Evolutionary conservation across 78 protist genomes (phyloP).

Genomic region (slime mould (Dictyostelium discoideum)): DNA sequence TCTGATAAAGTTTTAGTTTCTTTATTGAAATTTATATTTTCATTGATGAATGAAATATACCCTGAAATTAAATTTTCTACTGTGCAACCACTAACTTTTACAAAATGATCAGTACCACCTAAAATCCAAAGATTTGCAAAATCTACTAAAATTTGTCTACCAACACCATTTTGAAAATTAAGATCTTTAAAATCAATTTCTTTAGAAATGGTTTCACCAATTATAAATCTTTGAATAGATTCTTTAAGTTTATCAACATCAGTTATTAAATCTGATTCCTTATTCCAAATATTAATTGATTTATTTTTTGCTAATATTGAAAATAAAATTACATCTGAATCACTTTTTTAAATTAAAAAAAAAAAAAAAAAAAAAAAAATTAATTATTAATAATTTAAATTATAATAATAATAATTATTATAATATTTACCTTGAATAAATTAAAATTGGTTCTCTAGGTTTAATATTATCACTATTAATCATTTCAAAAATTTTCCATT

Average conservation of each 20-base stretch:
- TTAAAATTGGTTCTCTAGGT: not conserved
- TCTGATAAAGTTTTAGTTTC: not conserved
- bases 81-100: not conserved
- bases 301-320: not conserved
- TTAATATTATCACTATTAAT: not conserved
- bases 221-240: not conserved
- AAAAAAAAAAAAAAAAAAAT: not conserved
- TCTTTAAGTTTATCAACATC: not conserved
- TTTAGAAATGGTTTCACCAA: not conserved
- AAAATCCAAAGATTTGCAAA: not conserved
- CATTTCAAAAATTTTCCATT: conserved; percentile 66
- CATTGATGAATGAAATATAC: not conserved
- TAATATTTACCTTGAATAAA: not conserved
- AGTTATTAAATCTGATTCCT: not conserved
- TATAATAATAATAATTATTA: not conserved
- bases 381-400: not conserved
- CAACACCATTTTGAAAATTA: not conserved
- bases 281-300: not conserved
- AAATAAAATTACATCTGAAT: conserved; percentile 16
- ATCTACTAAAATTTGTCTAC: conserved; percentile 2
- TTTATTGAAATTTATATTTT: not conserved
- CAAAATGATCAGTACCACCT: not conserved
- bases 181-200: not conserved
- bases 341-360: too few species aligned
- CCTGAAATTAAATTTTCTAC: not conserved